Evolutionary conservation across 768 basidiomycete genomes (phyloP).

Genomic region (Xerocomellus amylosporus): DNA sequence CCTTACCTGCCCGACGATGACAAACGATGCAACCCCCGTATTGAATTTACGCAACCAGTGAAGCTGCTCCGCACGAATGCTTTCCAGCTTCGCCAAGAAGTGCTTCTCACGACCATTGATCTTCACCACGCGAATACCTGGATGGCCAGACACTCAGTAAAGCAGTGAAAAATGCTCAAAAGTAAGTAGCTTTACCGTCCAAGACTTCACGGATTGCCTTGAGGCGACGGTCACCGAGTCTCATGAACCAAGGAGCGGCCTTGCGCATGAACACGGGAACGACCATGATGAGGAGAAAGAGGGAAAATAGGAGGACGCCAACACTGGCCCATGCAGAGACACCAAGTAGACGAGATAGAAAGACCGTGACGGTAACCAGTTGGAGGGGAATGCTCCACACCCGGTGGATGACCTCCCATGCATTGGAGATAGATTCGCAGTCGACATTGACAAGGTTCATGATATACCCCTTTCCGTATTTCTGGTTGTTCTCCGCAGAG

Average conservation of each 20-base stretch:
- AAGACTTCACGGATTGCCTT: conserved; percentile 29
- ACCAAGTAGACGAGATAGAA: conserved; percentile 28
- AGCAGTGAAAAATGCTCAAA: neutral
- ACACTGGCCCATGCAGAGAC: conserved; percentile 30
- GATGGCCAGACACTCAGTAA: neutral
- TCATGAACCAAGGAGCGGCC: conserved; percentile 29
- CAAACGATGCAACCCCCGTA: conserved; percentile 22
- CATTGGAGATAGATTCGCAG: conserved; percentile 30
- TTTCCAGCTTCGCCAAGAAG: conserved; percentile 21
- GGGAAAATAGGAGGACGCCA: conserved; percentile 24
- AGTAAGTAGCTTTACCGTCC: conserved; percentile 17
- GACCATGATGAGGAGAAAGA: conserved; percentile 28
- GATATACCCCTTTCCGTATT: conserved; percentile 27
- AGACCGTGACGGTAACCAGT: conserved; percentile 18
- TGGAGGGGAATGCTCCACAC: conserved; percentile 30
- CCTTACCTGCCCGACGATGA: conserved; percentile 25
- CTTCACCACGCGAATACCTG: conserved; percentile 28
- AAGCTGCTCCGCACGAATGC: conserved; percentile 25
- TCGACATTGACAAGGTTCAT: conserved; percentile 33
- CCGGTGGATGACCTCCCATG: conserved; percentile 27
- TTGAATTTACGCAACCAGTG: conserved; percentile 26
- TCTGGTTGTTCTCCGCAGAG: conserved; percentile 25
- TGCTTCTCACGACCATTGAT: conserved; percentile 28
- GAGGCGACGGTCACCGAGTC: conserved; percentile 27
- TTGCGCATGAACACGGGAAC: conserved; percentile 33